phyloP scores from a whole-genome alignment of 495 filamentous ascomycete genomes.

The Neurospora cerealis region DNA sequence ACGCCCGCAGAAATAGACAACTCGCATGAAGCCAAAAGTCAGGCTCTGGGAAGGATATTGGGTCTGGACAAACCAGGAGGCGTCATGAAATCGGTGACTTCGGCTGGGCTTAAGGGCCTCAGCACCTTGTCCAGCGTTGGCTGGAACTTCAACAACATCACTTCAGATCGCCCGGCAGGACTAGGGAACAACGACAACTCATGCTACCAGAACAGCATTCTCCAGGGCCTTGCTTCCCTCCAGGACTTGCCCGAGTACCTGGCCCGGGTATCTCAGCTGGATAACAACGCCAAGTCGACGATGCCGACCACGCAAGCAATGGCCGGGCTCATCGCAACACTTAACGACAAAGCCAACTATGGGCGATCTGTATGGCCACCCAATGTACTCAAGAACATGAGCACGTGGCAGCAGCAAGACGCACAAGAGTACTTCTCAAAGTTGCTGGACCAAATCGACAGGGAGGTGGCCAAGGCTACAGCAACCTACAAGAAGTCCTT shows the following conservation, averaged over 20 bases:
- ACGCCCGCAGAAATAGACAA: conserved; percentile 7
- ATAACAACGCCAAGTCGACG: conserved; percentile 14
- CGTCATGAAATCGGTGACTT: conserved; percentile 25
- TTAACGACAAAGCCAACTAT: conserved; percentile 57
- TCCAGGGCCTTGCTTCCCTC: conserved; percentile 77
- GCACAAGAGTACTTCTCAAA: conserved; percentile 97
- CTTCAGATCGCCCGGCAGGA: conserved; percentile 51
- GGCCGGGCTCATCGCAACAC: conserved; percentile 48
- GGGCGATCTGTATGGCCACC: conserved; percentile 72
- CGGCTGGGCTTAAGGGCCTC: conserved; percentile 34
- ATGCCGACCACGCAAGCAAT: conserved; percentile 40
- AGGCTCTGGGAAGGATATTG: conserved; percentile 56
- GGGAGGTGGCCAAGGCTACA: conserved; percentile 50
- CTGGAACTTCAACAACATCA: conserved; percentile 20
- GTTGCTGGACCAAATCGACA: conserved; percentile 76
- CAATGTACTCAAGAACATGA: conserved; percentile 70
- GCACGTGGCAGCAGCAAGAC: conserved; percentile 93
- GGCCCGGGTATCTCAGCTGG: conserved; percentile 22
- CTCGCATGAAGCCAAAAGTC: conserved; percentile 51
- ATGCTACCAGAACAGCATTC: conserved; percentile 95
- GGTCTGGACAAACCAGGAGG: conserved; percentile 46
- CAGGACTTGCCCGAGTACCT: conserved; percentile 48
- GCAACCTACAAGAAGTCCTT: background rate
- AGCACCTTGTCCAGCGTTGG: conserved; percentile 39
- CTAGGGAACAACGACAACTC: conserved; percentile 89